Evolutionary conservation across 805 yeast species (phyloP).

Genomic region (Saccharomycopsis capsularis): DNA sequence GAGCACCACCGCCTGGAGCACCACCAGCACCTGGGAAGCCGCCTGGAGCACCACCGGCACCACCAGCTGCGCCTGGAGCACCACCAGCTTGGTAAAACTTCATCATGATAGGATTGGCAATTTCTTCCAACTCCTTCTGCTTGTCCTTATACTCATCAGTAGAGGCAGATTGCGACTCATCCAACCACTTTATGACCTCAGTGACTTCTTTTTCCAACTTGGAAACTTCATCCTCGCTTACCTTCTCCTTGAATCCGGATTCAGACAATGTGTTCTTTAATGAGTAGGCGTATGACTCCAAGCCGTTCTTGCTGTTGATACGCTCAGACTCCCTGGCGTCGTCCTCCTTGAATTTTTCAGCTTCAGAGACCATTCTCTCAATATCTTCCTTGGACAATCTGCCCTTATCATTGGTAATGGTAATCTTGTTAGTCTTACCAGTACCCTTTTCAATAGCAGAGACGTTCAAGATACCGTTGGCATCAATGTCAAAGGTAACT

Average conservation of each 20-base stretch:
- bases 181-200: conserved; percentile 88
- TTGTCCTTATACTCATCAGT: conserved; percentile 87
- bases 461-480: conserved; percentile 95
- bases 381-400: conserved; percentile 96
- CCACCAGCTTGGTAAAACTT: conserved; percentile 95
- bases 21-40: conserved; percentile 42
- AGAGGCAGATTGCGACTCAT: conserved; percentile 84
- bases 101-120: conserved; percentile 95
- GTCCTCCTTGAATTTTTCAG: conserved; percentile 95
- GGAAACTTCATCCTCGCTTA: conserved; percentile 61
- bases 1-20: conserved; percentile 45
- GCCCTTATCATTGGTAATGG: conserved; percentile 98
- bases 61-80: conserved; percentile 34
- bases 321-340: conserved; percentile 93
- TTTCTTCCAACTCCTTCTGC: conserved; percentile 92
- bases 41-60: conserved; percentile 57
- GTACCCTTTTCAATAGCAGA: conserved; percentile 98
- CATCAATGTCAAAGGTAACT: conserved; percentile 95
- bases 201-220: conserved; percentile 72
- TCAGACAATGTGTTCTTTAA: conserved; percentile 78
- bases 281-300: conserved; percentile 93
- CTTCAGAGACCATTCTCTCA: conserved; percentile 96
- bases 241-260: conserved; percentile 73
- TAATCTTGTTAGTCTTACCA: conserved; percentile 94
- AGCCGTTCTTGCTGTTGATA: conserved; percentile 88